Percentiles rank a stretch among this genome's conserved stretches.
These are phyloP conservation scores for Bondarzewia mesenterica DNA, from an alignment of 1,284 basidiomycete genomes.

Conservation along the genomic window DNA sequence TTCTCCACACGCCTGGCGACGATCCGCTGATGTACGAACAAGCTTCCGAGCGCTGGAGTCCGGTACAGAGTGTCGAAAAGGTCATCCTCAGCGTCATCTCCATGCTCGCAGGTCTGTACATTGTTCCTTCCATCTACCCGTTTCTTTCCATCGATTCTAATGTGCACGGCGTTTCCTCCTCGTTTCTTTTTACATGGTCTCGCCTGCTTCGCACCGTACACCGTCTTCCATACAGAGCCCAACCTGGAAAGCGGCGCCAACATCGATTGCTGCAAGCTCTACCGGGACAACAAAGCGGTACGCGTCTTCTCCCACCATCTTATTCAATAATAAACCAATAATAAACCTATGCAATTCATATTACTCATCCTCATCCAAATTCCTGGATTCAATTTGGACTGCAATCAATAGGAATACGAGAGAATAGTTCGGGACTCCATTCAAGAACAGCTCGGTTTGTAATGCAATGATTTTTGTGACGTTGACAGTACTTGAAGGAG, in stretches of 20 bases:
- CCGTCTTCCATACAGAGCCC: constrained; percentile 60
- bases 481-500: too few relatives aligned
- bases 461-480: too few relatives aligned
- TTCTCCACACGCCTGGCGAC: constrained; percentile 95
- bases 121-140: constrained; percentile 5
- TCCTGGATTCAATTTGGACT: too few relatives aligned
- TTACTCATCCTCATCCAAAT: too few relatives aligned
- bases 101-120: constrained; percentile 84
- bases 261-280: constrained; percentile 95
- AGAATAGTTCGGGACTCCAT: constrained; percentile 62
- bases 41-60: constrained; percentile 96
- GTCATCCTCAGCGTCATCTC: constrained; percentile 93
- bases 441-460: constrained; percentile 64
- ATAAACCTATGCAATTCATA: not conserved
- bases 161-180: not conserved
- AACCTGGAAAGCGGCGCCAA: constrained; percentile 98
- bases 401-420: constrained; percentile 67
- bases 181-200: not conserved
- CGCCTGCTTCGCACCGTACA: too few relatives aligned
- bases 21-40: constrained; percentile 89
- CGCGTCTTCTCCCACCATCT: constrained; percentile 10
- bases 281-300: constrained; percentile 73
- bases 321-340: not conserved
- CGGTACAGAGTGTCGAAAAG: constrained; percentile 95
- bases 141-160: not conserved